These are phyloP conservation scores for Ceriops zippeliana DNA, from an alignment of 345 rosid genomes.

Conservation along the genomic window DNA sequence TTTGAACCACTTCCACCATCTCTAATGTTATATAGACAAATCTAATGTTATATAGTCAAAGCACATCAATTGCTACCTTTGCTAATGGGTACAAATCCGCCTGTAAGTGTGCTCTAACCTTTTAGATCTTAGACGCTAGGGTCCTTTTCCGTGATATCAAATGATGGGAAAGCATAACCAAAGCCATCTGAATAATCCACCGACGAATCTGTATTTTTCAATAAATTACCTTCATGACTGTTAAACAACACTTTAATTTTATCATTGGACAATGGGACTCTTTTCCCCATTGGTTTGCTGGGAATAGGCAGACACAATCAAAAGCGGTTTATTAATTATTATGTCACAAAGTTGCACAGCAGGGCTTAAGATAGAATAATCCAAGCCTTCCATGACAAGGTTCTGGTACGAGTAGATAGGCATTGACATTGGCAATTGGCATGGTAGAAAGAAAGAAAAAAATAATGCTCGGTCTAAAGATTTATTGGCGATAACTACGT, in stretches of 20 bases:
- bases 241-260: conserved; percentile 9
- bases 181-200: conserved; percentile 30
- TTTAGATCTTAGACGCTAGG: conserved; percentile 5
- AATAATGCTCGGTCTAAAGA: neutral
- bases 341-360: conserved; percentile 11
- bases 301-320: neutral
- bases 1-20: no score
- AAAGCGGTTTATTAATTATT: conserved; percentile 13
- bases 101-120: neutral
- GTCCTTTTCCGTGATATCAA: conserved; percentile 2
- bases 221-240: conserved; percentile 25
- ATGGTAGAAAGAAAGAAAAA: neutral
- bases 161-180: conserved; percentile 25
- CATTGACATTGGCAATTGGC: conserved; percentile 17
- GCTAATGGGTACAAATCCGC: conserved; percentile 4
- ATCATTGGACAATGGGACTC: conserved; percentile 5
- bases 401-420: conserved; percentile 8
- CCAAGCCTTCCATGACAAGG: conserved; percentile 29
- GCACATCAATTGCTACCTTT: conserved; percentile 6
- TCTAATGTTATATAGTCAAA: no score
- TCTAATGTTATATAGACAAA: no score
- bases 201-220: conserved; percentile 29
- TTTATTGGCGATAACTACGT: conserved; percentile 2
- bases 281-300: conserved; percentile 4
- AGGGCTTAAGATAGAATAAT: conserved; percentile 9